phyloP scores from a whole-genome alignment of 495 filamentous ascomycete genomes.

The Pyronema omphalodes region DNA sequence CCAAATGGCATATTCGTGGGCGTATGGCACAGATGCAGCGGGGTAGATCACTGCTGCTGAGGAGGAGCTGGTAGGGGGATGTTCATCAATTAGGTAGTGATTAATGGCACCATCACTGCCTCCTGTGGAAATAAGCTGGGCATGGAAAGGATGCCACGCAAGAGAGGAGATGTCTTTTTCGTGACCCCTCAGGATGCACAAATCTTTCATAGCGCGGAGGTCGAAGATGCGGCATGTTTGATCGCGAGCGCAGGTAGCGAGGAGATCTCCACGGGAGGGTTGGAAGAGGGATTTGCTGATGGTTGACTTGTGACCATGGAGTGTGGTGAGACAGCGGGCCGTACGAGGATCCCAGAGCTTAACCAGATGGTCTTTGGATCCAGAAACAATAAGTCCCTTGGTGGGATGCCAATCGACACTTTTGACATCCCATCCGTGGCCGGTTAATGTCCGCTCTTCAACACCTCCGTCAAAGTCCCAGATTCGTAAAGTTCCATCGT shows the following conservation, averaged over 20 bases:
- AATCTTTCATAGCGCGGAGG: slow-evolving; percentile 94
- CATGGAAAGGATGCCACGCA: slow-evolving; percentile 84
- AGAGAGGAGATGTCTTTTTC: slow-evolving; percentile 90
- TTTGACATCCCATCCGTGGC: slow-evolving; percentile 93
- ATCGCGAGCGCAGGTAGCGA: slow-evolving; percentile 84
- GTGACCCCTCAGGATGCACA: slow-evolving; percentile 74
- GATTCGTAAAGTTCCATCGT: slow-evolving; percentile 82
- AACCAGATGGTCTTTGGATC: slow-evolving; percentile 90
- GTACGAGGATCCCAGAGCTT: slow-evolving; percentile 96
- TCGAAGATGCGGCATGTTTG: slow-evolving; percentile 85
- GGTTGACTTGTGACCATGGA: slow-evolving; percentile 95
- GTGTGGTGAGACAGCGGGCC: slow-evolving; percentile 70
- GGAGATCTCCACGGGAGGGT: slow-evolving; percentile 55
- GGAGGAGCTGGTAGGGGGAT: slow-evolving; percentile 42
- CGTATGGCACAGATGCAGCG: slow-evolving; percentile 63
- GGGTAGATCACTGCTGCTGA: slow-evolving; percentile 76
- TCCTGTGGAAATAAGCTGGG: slow-evolving; percentile 73
- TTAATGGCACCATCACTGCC: slow-evolving; percentile 73
- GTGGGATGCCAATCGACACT: slow-evolving; percentile 94
- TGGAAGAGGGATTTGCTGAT: slow-evolving; percentile 82
- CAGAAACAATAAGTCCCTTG: slow-evolving; percentile 84
- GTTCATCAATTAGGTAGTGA: slow-evolving; percentile 83
- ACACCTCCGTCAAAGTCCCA: slow-evolving; percentile 84
- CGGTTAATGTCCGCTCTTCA: slow-evolving; percentile 61
- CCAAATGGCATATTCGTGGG: slow-evolving; percentile 90